These are phyloP conservation scores for Blastocystis sp. DNA, from an alignment of 352 stramenopile species.

Conservation along the genomic window DNA sequence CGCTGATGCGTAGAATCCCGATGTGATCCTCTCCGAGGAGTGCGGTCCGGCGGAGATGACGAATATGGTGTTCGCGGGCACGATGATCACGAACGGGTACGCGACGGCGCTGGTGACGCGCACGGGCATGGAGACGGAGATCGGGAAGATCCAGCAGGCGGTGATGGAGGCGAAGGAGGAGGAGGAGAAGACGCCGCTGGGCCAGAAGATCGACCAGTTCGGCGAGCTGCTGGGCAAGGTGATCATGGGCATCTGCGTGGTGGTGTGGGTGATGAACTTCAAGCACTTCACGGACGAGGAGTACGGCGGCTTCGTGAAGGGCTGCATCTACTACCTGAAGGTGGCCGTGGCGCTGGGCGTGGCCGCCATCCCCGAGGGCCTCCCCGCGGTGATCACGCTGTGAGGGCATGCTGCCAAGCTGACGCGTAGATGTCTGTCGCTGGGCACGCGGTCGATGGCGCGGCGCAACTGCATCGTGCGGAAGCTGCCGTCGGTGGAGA, in stretches of 20 bases:
- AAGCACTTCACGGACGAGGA: constrained; percentile 77
- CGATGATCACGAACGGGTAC: constrained; percentile 90
- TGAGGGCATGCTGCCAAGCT: neutral
- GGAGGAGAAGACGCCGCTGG: constrained; percentile 91
- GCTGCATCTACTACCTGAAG: constrained; percentile 98
- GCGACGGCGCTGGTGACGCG: constrained; percentile 82
- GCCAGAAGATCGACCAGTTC: constrained; percentile 97
- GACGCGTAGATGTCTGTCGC: constrained; percentile 83
- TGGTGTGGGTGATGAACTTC: constrained; percentile 88
- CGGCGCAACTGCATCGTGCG: constrained; percentile 95
- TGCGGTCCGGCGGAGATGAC: constrained; percentile 77
- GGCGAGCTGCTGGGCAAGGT: constrained; percentile 89
- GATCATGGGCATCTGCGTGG: constrained; percentile 86
- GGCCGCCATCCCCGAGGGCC: constrained; percentile 94
- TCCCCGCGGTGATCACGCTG: constrained; percentile 94
- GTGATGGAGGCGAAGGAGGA: constrained; percentile 83
- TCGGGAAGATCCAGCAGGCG: constrained; percentile 91
- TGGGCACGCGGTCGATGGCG: constrained; percentile 91
- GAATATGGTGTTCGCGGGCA: constrained; percentile 95
- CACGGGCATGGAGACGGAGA: constrained; percentile 95
- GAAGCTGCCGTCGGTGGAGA: constrained; percentile 94
- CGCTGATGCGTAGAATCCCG: neutral
- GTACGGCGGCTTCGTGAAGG: constrained; percentile 84
- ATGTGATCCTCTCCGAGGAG: neutral
- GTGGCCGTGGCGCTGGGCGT: constrained; percentile 95